Conservation (phyloP, 108 stramenopile species). For the Cyclostephanos invisitatus region DNA sequence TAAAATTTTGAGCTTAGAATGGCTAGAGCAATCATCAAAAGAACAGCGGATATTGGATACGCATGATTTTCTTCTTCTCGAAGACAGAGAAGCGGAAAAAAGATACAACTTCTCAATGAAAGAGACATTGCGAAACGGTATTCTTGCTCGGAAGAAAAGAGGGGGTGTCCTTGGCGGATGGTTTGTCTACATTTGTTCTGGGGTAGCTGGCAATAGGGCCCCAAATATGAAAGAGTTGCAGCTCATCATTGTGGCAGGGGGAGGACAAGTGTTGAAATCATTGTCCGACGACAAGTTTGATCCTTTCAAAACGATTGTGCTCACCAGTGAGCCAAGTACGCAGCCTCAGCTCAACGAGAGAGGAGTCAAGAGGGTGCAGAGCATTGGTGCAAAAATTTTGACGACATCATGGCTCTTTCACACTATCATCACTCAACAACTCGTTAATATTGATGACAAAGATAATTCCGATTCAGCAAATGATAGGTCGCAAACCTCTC, state of each 20-base stretch:
- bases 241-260: slow-evolving; percentile 51
- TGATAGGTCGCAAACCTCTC: slow-evolving; percentile 38
- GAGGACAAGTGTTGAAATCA: slow-evolving; percentile 50
- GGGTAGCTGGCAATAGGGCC: slow-evolving; percentile 50
- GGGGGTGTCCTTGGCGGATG: slow-evolving; percentile 45
- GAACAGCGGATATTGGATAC: slow-evolving; percentile 31
- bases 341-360: slow-evolving; percentile 31
- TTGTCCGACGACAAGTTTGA: slow-evolving; percentile 19
- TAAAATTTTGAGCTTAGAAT: slow-evolving; percentile 57
- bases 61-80: slow-evolving; percentile 36
- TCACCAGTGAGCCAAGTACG: slow-evolving; percentile 46
- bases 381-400: slow-evolving; percentile 30
- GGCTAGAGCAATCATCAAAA: slow-evolving; percentile 43
- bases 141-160: slow-evolving; percentile 8
- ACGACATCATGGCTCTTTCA: slow-evolving; percentile 55
- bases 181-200: slow-evolving; percentile 42
- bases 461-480: neutral
- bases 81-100: slow-evolving; percentile 43
- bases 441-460: slow-evolving; percentile 15
- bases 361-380: slow-evolving; percentile 22
- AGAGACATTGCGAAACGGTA: slow-evolving; percentile 39
- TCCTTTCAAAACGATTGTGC: slow-evolving; percentile 43
- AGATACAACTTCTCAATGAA: slow-evolving; percentile 43
- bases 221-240: slow-evolving; percentile 33
- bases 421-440: slow-evolving; percentile 46